Percentiles rank a stretch among this genome's conserved stretches.
Conservation (phyloP, 257 asterid species). For the Fraxinus americana region DNA sequence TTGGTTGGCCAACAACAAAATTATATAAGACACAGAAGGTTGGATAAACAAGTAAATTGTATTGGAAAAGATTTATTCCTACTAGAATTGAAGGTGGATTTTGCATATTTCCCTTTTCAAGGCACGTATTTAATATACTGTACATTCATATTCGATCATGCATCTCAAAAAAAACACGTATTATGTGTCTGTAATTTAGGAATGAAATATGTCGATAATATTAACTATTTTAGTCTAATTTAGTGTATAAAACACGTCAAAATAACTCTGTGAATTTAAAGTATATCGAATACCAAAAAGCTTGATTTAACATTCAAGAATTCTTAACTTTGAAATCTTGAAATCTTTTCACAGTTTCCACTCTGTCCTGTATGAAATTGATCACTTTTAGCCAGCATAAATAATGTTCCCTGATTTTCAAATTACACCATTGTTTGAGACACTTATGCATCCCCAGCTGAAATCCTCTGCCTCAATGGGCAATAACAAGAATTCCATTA, state of each 20-base stretch:
- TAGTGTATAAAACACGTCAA: neutral
- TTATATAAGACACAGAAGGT: neutral
- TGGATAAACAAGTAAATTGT: neutral
- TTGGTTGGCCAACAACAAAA: neutral
- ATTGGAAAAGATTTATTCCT: neutral
- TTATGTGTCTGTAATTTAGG: too few relatives aligned
- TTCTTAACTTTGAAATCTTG: neutral
- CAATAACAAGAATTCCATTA: constrained; percentile 17
- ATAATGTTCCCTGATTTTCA: constrained; percentile 37
- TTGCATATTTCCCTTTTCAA: too few relatives aligned
- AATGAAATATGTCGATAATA: too few relatives aligned
- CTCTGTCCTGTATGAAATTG: constrained; percentile 15
- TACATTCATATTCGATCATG: too few relatives aligned
- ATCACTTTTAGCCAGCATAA: constrained; percentile 35
- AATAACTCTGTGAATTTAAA: too few relatives aligned
- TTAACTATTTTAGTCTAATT: neutral
- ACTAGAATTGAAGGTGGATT: too few relatives aligned
- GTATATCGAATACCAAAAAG: neutral
- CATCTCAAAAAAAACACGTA: too few relatives aligned
- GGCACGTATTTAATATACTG: too few relatives aligned
- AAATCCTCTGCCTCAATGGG: constrained; percentile 9
- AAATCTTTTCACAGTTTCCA: neutral
- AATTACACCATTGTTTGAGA: constrained; percentile 21
- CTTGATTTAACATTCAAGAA: neutral
- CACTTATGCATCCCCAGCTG: neutral